Evolutionary conservation across 805 yeast species (phyloP), one percentile per base, ranked within the genome.

Genomic region (Pichia thaimueangensis): DNA sequence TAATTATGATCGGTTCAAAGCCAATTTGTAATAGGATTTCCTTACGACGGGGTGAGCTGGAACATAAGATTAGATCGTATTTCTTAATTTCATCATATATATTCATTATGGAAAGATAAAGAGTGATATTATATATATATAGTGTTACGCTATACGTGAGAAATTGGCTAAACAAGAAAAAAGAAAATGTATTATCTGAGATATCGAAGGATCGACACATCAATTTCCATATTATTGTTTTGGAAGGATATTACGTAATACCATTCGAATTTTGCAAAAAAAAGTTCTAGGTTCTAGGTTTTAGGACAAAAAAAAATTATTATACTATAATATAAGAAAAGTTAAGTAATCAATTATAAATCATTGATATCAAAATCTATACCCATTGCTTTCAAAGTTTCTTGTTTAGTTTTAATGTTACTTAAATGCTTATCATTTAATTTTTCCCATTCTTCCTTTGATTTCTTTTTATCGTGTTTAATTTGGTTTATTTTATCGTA

Each of bases 31-130:
- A 55, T 23, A 93, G 54, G n/a, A 93, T 82, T 43, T 85, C 86
- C 41, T 67, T 62, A 44, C 98, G 66, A 46, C 96, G 70, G 2
- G 94, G 91, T 0, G 97, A 89, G 1, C 84, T 73, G 2, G 96
- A 86, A 0, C 95, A 96, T 6, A 91, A 69, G 5, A 86, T 65
- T 21, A 89, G 64, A 4, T 48, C 37, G 37, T 53, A 55, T 31
- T 43, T 35, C 5, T 40, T 11, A 8, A 63, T 34, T 32, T 50
- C 53, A 1, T 55, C 47, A 45, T 57, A n/a, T n/a, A n/a, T n/a
- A n/a, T n/a, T n/a, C n/a, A n/a, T n/a, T n/a, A n/a, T n/a, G n/a
- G n/a, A n/a, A n/a, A n/a, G n/a, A n/a, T n/a, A n/a, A n/a, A n/a
- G n/a, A n/a, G n/a, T n/a, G n/a, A n/a, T n/a, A n/a, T n/a, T n/a